Evolutionary conservation across 2,329 filamentous ascomycete species (phyloP), one percentile per base, ranked within the genome.

Genomic region (Paraphaeosphaeria sporulosa): DNA sequence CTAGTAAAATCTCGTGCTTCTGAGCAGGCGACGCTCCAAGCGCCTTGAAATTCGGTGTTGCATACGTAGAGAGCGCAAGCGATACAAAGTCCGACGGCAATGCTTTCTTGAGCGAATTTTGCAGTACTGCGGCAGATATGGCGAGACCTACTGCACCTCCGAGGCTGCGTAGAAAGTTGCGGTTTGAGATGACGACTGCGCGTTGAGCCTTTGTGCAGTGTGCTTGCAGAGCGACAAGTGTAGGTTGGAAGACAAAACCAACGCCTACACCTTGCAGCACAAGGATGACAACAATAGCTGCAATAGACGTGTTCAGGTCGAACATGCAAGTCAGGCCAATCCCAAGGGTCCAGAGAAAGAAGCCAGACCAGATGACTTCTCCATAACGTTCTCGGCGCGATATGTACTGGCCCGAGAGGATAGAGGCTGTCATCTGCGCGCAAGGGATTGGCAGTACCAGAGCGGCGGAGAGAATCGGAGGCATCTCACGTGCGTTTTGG

Each of bases 121-220:
- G 67, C 27, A 71, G 27, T 19, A 62, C 59, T 10, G 65, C 60
- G 12, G 62, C 65, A 15, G 50, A 49, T 5, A 88, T 76, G 0
- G 86, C 86, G 0, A 90, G 80, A 0, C 87, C 87, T 15, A 83
- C 79, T 1, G 86, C 80, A 25, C 86, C 87, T 10, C 88, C 87
- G 3, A 86, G 76, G 49, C 83, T 84, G 8, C 88, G 83, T 61
- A 89, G 80, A 69, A 89, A 89, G 65, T 90, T 90, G 1, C 87
- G 81, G 54, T 85, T 84, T 2, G 85, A 86, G 38, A 88, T 89
- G 21, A 88, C 83, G 1, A 89, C 84, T 0, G 88, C 87, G 21
- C 87, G 81, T 46, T 89, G 83, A 0, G 82, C 75, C 68, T 86
- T 86, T 1, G 80, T 78, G 23, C 65, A 67, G 40, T 73, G 70